A percentile compares a stretch with the other conserved stretches of the same genome.
Conservation (phyloP, 441 rosid species). For the Erodium trifolium region DNA sequence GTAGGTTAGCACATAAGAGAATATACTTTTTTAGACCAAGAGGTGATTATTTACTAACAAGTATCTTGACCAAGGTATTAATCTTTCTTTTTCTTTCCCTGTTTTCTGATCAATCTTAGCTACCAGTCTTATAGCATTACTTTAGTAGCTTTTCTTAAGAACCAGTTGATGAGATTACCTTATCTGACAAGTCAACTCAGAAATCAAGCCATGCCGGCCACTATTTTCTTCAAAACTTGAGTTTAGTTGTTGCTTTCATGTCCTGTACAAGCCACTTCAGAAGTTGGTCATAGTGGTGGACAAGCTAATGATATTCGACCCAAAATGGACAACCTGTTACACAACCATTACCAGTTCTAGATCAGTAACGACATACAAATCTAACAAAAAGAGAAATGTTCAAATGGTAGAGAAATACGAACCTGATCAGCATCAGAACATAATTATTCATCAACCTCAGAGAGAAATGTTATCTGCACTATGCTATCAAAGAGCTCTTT, state of each 20-base stretch:
- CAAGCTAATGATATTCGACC: not conserved
- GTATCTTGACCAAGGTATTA: not conserved
- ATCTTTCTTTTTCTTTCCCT: too few relatives aligned
- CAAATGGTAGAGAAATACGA: not conserved
- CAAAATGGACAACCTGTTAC: not conserved
- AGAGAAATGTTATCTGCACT: too few relatives aligned
- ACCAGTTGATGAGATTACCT: not conserved
- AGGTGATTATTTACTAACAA: not conserved
- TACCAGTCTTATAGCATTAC: not conserved
- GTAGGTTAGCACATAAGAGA: not conserved
- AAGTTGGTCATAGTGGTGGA: not conserved
- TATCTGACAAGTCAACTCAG: not conserved
- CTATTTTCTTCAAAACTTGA: not conserved
- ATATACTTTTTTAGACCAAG: not conserved
- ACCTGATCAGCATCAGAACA: not conserved
- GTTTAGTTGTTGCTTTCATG: constrained; percentile 2
- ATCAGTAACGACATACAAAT: not conserved
- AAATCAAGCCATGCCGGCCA: constrained; percentile 5
- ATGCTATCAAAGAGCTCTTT: too few relatives aligned
- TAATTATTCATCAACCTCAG: too few relatives aligned
- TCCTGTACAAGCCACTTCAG: not conserved
- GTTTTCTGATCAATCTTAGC: not conserved
- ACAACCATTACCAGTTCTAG: not conserved
- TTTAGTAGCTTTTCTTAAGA: not conserved
- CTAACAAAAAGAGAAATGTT: not conserved